Evolutionary conservation across 2,329 filamentous ascomycete species (phyloP).

Genomic region (Bipolaris zeicola): DNA sequence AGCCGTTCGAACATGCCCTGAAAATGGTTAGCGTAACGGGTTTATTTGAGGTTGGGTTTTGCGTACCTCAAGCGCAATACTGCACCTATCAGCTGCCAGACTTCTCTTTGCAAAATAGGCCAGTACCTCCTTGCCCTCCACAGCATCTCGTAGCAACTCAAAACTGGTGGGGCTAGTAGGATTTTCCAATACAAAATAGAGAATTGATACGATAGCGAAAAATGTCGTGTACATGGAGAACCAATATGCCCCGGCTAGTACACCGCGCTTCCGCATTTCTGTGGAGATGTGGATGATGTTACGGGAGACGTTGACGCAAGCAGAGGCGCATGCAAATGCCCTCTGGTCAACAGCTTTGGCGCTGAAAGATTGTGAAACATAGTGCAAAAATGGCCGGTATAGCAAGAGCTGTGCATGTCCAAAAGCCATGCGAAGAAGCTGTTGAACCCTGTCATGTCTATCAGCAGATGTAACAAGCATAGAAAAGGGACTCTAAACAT

Average conservation of each 20-base stretch:
- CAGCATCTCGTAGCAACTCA: slow-evolving; percentile 84
- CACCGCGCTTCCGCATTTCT: slow-evolving; percentile 74
- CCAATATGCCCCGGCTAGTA: slow-evolving; percentile 84
- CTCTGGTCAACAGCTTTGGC: slow-evolving; percentile 68
- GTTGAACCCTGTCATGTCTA: slow-evolving; percentile 61
- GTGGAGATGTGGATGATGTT: slow-evolving; percentile 81
- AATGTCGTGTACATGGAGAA: slow-evolving; percentile 85
- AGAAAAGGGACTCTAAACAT: slow-evolving; percentile 43
- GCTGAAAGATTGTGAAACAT: slow-evolving; percentile 67
- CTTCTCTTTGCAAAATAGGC: slow-evolving; percentile 80
- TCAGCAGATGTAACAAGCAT: background rate
- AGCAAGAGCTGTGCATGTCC: slow-evolving; percentile 83
- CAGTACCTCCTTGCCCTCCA: slow-evolving; percentile 82
- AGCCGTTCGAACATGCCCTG: slow-evolving; percentile 84
- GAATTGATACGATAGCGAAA: slow-evolving; percentile 77
- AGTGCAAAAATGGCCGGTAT: slow-evolving; percentile 83
- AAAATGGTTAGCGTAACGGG: slow-evolving; percentile 13
- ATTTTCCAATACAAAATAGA: slow-evolving; percentile 82
- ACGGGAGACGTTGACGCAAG: slow-evolving; percentile 68
- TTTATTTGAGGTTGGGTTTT: slow-evolving; percentile 11
- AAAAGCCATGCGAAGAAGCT: slow-evolving; percentile 78
- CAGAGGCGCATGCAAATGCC: slow-evolving; percentile 75
- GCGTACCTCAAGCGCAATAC: slow-evolving; percentile 73
- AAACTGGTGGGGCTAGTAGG: slow-evolving; percentile 74
- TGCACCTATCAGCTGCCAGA: slow-evolving; percentile 86